Percentiles rank a stretch among this genome's conserved stretches.
These are phyloP conservation scores for Triticum monococcum DNA, from an alignment of 176 grass and related monocot genomes.

Conservation along the genomic window DNA sequence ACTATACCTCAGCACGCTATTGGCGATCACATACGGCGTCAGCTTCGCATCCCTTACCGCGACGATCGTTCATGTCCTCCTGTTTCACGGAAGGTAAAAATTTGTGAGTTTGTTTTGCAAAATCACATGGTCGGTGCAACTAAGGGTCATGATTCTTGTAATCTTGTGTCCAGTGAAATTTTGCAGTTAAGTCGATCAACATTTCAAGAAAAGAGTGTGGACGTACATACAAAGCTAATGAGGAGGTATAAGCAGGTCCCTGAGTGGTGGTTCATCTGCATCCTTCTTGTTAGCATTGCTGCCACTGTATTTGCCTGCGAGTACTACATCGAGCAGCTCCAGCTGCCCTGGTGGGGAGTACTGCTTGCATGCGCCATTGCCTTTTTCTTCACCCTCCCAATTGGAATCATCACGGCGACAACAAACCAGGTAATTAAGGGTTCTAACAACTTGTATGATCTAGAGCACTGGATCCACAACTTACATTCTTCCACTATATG, in stretches of 20 bases:
- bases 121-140: not conserved
- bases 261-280: constrained; percentile 84
- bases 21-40: constrained; percentile 70
- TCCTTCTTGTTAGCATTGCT: constrained; percentile 56
- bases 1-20: constrained; percentile 80
- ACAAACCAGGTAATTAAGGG: constrained; percentile 71
- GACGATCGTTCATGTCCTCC: constrained; percentile 67
- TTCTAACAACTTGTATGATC: not conserved
- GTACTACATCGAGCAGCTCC: constrained; percentile 1
- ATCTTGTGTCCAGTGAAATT: constrained; percentile 55
- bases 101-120: not conserved
- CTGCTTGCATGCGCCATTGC: constrained; percentile 74
- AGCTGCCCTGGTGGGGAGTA: constrained; percentile 53
- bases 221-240: constrained; percentile 86
- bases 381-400: constrained; percentile 83
- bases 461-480: not conserved
- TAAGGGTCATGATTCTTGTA: not conserved
- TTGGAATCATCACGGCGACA: constrained; percentile 89
- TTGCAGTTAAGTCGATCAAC: constrained; percentile 80
- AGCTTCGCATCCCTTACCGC: constrained; percentile 84
- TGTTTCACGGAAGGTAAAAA: constrained; percentile 85
- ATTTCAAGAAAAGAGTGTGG: constrained; percentile 57
- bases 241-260: constrained; percentile 78
- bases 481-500: not conserved
- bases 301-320: constrained; percentile 68